phyloP scores from a whole-genome alignment of 139 green algal species.

The Edaphochlamys debaryana region DNA sequence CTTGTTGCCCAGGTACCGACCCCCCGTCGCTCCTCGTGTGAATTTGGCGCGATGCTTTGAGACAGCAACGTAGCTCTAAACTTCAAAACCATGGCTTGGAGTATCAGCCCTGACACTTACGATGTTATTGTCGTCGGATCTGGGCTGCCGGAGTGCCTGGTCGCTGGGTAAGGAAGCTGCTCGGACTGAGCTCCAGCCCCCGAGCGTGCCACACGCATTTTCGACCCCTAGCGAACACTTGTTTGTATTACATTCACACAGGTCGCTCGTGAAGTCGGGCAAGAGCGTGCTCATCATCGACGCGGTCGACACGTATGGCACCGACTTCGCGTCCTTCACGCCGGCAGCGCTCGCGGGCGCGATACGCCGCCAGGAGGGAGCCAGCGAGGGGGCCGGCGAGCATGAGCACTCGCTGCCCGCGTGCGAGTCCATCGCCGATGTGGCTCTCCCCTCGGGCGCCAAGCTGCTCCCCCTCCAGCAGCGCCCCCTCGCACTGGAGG shows the following conservation, averaged over 20 bases:
- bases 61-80: neutral
- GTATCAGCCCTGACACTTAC: constrained; percentile 63
- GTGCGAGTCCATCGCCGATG: neutral
- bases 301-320: constrained; percentile 75
- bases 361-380: too few relatives aligned
- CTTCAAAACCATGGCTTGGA: constrained; percentile 11
- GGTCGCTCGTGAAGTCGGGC: constrained; percentile 62
- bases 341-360: constrained; percentile 6
- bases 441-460: constrained; percentile 17
- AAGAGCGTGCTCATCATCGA: constrained; percentile 89
- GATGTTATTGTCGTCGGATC: constrained; percentile 74
- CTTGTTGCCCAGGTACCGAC: too few relatives aligned
- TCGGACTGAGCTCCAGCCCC: neutral
- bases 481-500: neutral
- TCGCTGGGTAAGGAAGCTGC: constrained; percentile 63
- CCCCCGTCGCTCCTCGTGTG: too few relatives aligned
- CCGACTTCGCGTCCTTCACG: constrained; percentile 72
- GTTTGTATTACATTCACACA: neutral
- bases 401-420: constrained; percentile 31
- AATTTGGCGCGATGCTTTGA: too few relatives aligned
- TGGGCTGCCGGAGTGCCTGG: constrained; percentile 67
- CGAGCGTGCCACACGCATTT: too few relatives aligned
- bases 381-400: too few relatives aligned
- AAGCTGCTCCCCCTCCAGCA: constrained; percentile 3
- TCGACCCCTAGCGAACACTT: too few relatives aligned